Evolutionary conservation across 192 early-diverging fungal species (phyloP), one percentile per base, ranked within the genome.

Genomic region (Rhizoclosmatium globosum): DNA sequence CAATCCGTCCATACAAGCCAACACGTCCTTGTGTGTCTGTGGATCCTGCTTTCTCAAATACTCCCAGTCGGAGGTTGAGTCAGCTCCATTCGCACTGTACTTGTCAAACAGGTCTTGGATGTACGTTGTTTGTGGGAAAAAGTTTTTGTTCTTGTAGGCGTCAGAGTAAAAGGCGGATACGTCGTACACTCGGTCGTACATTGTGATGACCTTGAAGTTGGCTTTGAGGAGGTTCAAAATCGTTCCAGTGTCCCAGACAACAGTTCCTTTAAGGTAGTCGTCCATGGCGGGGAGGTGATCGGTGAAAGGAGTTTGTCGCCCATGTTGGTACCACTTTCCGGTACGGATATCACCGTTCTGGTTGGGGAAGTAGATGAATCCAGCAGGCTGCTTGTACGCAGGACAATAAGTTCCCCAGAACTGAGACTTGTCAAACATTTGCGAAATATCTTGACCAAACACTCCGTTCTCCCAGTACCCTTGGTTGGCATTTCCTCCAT

Each of bases 1-100:
- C 50, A 93, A 81, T 61, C 89, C 89, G 58, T 97, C 88, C 46
- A 98, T 83, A 85, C 97, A 98, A 42, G 31, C 73, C 74, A 85
- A 79, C 17, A 76, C 72, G 11, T 77, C 13, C 6, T 9, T 31
- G 38, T 68, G 86, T 3, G 82, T 68, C 13, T 44, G 15, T 3
- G 76, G 78, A 17, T 73, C 23, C 21, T 46, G 17, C 44, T 39
- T 56, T 4, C 67, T 69, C 50, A 86, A 64, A 17, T 59, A 73
- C 31, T 86, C 76, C 21, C 78, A 76, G 7, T 68, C 65, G 19
- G 41, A 23, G 0, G 82, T 82, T 4, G 76, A 60, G 47, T 83
- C 82, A 1, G 6, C 41, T 9, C 82, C 80, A 47, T 23, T 74
- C 23, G 66, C 23, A 67, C 53, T 65, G 64, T 74, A 64, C 41